A percentile compares a stretch with the other conserved stretches of the same genome.
These are phyloP conservation scores for Keithomyces neogunnii DNA, from an alignment of 2,329 filamentous ascomycete species.

Conservation along the genomic window DNA sequence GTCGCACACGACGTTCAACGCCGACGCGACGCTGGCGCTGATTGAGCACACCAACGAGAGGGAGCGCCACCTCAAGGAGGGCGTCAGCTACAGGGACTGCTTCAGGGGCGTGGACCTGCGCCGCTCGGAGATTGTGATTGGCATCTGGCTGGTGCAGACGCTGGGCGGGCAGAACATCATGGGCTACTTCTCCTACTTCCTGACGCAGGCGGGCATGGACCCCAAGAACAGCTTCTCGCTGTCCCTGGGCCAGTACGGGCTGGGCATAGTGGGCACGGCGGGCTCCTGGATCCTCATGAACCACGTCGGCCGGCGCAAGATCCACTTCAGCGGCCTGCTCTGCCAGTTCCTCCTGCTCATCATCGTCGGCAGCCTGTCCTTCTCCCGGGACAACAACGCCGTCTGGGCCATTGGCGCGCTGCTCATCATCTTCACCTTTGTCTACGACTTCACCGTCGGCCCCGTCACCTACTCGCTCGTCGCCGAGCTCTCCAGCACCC, in stretches of 20 bases:
- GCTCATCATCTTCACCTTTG: constrained; percentile 42
- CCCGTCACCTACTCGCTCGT: constrained; percentile 44
- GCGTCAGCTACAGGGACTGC: constrained; percentile 39
- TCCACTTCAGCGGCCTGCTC: constrained; percentile 38
- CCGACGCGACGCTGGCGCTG: constrained; percentile 41
- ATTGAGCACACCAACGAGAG: constrained; percentile 45
- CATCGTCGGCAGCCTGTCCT: constrained; percentile 31
- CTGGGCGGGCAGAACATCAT: constrained; percentile 40
- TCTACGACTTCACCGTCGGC: constrained; percentile 46
- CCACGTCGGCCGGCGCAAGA: constrained; percentile 38
- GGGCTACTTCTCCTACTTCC: constrained; percentile 39
- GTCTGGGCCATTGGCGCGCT: constrained; percentile 37
- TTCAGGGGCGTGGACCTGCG: constrained; percentile 43
- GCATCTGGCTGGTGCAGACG: constrained; percentile 40
- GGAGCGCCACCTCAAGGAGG: constrained; percentile 33
- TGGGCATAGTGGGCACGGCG: constrained; percentile 42
- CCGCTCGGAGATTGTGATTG: constrained; percentile 43
- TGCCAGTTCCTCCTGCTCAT: constrained; percentile 30
- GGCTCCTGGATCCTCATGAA: constrained; percentile 42
- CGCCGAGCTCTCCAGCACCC: constrained; percentile 43
- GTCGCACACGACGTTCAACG: constrained; percentile 30
- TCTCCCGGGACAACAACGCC: constrained; percentile 22
- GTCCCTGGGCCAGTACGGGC: constrained; percentile 38
- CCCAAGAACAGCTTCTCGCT: constrained; percentile 34
- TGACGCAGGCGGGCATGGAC: constrained; percentile 37